Evolutionary conservation across 2,329 filamentous ascomycete species (phyloP).

Genomic region (Lasiodiplodia hormozganensis): DNA sequence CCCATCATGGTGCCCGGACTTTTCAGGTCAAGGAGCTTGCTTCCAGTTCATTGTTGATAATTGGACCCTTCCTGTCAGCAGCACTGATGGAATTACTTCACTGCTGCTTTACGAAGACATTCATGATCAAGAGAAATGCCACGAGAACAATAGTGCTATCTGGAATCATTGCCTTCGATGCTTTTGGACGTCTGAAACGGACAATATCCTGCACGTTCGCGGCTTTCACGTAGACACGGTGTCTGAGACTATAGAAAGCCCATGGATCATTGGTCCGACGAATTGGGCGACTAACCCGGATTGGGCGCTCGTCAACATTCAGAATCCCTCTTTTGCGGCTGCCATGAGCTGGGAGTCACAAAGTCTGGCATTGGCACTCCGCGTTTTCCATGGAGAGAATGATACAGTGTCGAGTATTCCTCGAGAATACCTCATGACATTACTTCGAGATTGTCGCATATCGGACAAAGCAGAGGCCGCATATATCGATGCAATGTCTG

Average conservation of each 20-base stretch:
- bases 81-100: rapidly evolving
- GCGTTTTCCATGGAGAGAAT: background rate
- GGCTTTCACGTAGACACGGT: background rate
- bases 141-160: rapidly evolving
- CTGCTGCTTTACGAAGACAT: background rate
- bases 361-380: background rate
- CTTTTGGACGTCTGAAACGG: background rate
- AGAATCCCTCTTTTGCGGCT: background rate
- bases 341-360: background rate
- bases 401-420: background rate
- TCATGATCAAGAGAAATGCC: rapidly evolving
- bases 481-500: background rate
- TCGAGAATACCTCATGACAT: background rate
- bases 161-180: background rate
- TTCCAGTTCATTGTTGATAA: rapidly evolving
- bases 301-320: background rate
- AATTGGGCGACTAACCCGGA: rapidly evolving
- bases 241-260: background rate
- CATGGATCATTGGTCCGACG: background rate
- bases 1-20: background rate
- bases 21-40: background rate
- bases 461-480: background rate
- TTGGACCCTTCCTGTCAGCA: background rate
- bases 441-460: background rate
- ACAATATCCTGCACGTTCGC: background rate